Percentiles rank a stretch among this genome's conserved stretches.
Conservation (phyloP, 2,329 filamentous ascomycete species). For the Blastomyces gilchristii region DNA sequence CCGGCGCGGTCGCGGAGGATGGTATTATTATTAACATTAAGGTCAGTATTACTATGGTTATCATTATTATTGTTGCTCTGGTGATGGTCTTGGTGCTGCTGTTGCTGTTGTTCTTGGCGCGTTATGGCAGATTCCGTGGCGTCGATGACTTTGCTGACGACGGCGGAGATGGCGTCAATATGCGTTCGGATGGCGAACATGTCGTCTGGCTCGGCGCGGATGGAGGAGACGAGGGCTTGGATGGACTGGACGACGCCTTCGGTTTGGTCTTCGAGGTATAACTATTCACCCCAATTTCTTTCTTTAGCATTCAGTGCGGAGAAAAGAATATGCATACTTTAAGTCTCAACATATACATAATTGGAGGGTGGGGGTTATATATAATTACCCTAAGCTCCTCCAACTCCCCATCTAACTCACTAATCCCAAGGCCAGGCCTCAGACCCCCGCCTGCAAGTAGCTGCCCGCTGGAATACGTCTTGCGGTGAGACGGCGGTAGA, state of each 20-base stretch:
- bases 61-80: neutral
- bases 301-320: neutral
- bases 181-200: slow-evolving; percentile 58
- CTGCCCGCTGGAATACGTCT: slow-evolving; percentile 24
- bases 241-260: slow-evolving; percentile 69
- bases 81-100: neutral
- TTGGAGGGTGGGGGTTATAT: too few relatives aligned
- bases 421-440: slow-evolving; percentile 34
- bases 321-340: too few relatives aligned
- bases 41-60: neutral
- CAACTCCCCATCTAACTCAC: slow-evolving; percentile 40
- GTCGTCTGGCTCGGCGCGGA: slow-evolving; percentile 51
- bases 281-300: slow-evolving; percentile 32
- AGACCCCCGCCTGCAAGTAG: slow-evolving; percentile 15
- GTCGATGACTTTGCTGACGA: slow-evolving; percentile 59
- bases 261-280: slow-evolving; percentile 75
- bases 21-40: slow-evolving; percentile 12
- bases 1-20: slow-evolving; percentile 38
- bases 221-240: slow-evolving; percentile 65
- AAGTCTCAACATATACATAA: too few relatives aligned
- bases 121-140: slow-evolving; percentile 51
- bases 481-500: slow-evolving; percentile 20
- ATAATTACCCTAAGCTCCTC: slow-evolving; percentile 50
- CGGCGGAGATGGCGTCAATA: slow-evolving; percentile 58
- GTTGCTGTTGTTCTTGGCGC: neutral